These are phyloP conservation scores for Lentinula detonsa DNA, from an alignment of 768 basidiomycete species.

Conservation along the genomic window DNA sequence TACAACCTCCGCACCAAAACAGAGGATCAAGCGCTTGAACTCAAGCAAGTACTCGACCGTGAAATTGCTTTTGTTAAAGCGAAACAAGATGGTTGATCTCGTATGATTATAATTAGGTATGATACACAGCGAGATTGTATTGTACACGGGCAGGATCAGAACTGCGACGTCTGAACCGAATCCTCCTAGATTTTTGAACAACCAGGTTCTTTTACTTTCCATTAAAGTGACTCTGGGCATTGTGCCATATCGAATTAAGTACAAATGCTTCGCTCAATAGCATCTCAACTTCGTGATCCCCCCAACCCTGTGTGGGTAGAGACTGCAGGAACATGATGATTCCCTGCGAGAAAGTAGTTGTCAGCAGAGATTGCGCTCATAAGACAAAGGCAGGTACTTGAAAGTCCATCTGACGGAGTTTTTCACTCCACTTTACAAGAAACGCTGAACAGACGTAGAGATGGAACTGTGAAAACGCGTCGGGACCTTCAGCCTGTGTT, in stretches of 20 bases:
- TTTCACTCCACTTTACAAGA: constrained; percentile 91
- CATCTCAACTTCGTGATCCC: constrained; percentile 93
- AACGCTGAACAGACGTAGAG: constrained; percentile 98
- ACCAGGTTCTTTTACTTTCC: constrained; percentile 32
- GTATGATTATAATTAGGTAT: constrained; percentile 3
- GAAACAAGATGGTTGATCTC: constrained; percentile 21
- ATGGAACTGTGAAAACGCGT: constrained; percentile 98
- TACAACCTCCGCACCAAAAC: constrained; percentile 59
- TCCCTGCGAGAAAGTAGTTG: constrained; percentile 45
- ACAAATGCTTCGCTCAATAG: constrained; percentile 95
- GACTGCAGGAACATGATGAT: constrained; percentile 99
- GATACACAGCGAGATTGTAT: constrained; percentile 2
- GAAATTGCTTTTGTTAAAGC: constrained; percentile 50
- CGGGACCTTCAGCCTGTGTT: constrained; percentile 88
- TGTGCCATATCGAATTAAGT: constrained; percentile 88
- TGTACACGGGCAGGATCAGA: neutral
- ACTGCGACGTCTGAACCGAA: neutral
- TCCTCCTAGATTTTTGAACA: neutral
- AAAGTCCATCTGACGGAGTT: constrained; percentile 95
- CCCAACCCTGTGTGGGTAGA: constrained; percentile 89
- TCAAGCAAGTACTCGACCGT: constrained; percentile 55
- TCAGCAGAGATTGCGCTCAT: neutral
- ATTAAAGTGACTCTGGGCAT: constrained; percentile 82
- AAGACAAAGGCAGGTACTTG: constrained; percentile 52
- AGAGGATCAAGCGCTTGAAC: constrained; percentile 48